Evolutionary conservation across 2,329 filamentous ascomycete genomes (phyloP).

Genomic region (Pseudomassariella vexata): DNA sequence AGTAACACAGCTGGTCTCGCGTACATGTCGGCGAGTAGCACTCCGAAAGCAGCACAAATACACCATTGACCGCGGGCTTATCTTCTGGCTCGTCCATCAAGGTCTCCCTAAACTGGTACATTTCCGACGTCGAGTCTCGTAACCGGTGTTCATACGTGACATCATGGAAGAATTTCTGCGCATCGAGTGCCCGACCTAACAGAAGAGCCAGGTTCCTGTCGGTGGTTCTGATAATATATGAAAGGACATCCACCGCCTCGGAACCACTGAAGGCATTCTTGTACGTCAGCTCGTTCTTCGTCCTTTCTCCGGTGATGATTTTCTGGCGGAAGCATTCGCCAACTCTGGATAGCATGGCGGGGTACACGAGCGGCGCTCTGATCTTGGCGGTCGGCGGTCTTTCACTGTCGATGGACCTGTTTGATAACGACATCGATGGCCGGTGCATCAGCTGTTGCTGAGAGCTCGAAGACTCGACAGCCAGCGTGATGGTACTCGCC

Average conservation of each 20-base stretch:
- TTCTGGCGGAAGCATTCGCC: slow-evolving; percentile 88
- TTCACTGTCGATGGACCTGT: slow-evolving; percentile 46
- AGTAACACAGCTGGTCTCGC: slow-evolving; percentile 91
- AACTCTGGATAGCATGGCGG: slow-evolving; percentile 86
- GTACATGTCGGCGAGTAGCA: slow-evolving; percentile 98
- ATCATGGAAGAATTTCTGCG: slow-evolving; percentile 98
- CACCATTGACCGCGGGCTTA: slow-evolving; percentile 74
- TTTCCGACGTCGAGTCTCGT: slow-evolving; percentile 87
- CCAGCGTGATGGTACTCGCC: slow-evolving; percentile 72
- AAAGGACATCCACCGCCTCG: slow-evolving; percentile 91
- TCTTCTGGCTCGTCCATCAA: slow-evolving; percentile 78
- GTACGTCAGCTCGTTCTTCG: slow-evolving; percentile 95
- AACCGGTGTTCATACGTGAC: slow-evolving; percentile 95
- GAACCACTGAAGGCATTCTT: slow-evolving; percentile 95
- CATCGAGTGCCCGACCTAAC: slow-evolving; percentile 85
- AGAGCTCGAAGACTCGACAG: slow-evolving; percentile 56
- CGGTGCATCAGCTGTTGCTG: slow-evolving; percentile 45
- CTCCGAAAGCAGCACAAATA: slow-evolving; percentile 92
- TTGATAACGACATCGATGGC: slow-evolving; percentile 52
- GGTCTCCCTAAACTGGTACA: slow-evolving; percentile 95
- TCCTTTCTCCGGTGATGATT: slow-evolving; percentile 78
- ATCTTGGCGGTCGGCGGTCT: slow-evolving; percentile 55
- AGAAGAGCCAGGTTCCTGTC: slow-evolving; percentile 91
- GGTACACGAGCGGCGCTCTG: slow-evolving; percentile 83
- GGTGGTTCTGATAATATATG: slow-evolving; percentile 94